Evolutionary conservation across 768 basidiomycete genomes (phyloP), one percentile per base, ranked within the genome.

Genomic region (Tephrocybe sp.): DNA sequence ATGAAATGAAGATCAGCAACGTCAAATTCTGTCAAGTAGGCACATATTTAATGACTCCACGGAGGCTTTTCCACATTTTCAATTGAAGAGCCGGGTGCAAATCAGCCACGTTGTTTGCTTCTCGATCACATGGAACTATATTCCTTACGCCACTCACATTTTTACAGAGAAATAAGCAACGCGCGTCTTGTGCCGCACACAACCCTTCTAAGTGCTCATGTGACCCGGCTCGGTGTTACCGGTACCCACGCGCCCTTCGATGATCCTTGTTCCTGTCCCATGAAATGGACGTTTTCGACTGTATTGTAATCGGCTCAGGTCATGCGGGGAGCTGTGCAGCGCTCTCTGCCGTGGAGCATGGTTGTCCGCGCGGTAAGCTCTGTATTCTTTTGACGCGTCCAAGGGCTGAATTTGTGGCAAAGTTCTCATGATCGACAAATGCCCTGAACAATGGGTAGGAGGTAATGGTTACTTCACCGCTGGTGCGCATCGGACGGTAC

Each of bases 401-500:
- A 24, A 36, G 38, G 28, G 32, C 25, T 54, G 16, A 35, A 24
- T 22, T 44, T 18, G 12, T 47, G 41, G 19, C 44, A 25, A 48
- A 72, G 82, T 86, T 52, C 69, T 87, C 35, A 67, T 87, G 46
- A 66, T 87, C 43, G 85, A 87, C 58, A 86, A 86, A 58, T 82
- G 82, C 32, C 82, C 84, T 1, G 57, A 66, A 32, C 75, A 76
- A 48, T 87, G 85, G 85, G 75, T 64, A 3, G 86, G 86, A 4
- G 86, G 85, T 15, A 87, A 89, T 57, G 82, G 84, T 15, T 85
- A 80, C 65, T 87, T 87, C 67, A 86, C 85, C 25, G 84, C 84
- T 9, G 85, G 85, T 18, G 83, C 84, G 6, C 74, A 80, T 58
- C 80, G 86, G 45, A 85, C 80, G 9, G 80, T 77, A 3, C 86